A percentile compares a stretch with the other conserved stretches of the same genome.
Evolutionary conservation across 129 eudicot genomes (phyloP).

Genomic region (Artemisia argyi): DNA sequence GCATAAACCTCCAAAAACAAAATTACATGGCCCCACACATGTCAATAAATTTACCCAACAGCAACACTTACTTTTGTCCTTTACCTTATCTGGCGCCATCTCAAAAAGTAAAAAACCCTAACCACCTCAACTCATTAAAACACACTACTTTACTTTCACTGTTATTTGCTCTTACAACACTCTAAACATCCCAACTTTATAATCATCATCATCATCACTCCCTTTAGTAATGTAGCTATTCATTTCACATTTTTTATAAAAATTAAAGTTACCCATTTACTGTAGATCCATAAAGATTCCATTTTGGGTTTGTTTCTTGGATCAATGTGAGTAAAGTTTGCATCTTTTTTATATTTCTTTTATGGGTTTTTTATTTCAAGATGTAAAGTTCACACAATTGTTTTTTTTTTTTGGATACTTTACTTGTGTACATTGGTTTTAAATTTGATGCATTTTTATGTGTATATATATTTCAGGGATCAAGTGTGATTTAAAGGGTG

Average conservation of each 20-base stretch:
- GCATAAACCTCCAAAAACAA: too few species aligned
- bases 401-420: conserved; percentile 17
- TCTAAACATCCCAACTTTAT: conserved; percentile 23
- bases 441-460: not conserved
- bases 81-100: conserved; percentile 47
- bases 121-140: conserved; percentile 22
- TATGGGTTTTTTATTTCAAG: conserved; percentile 25
- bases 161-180: conserved; percentile 40
- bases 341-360: conserved; percentile 19
- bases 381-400: conserved; percentile 36
- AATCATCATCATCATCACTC: not conserved
- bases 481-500: conserved; percentile 9
- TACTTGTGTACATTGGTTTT: conserved; percentile 30
- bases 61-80: conserved; percentile 34
- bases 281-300: conserved; percentile 24
- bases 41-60: conserved; percentile 8
- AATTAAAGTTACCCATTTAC: conserved; percentile 22
- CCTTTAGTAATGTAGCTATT: conserved; percentile 28
- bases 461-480: conserved; percentile 31
- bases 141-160: conserved; percentile 19
- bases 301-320: conserved; percentile 41
- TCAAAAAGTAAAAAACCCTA: conserved; percentile 43
- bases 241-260: not conserved
- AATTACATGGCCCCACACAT: too few species aligned
- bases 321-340: conserved; percentile 60